A percentile compares a stretch with the other conserved stretches of the same genome.
These are phyloP conservation scores for Paramecium sexaurelia DNA, from an alignment of 73 alveolate genomes.

Conservation along the genomic window DNA sequence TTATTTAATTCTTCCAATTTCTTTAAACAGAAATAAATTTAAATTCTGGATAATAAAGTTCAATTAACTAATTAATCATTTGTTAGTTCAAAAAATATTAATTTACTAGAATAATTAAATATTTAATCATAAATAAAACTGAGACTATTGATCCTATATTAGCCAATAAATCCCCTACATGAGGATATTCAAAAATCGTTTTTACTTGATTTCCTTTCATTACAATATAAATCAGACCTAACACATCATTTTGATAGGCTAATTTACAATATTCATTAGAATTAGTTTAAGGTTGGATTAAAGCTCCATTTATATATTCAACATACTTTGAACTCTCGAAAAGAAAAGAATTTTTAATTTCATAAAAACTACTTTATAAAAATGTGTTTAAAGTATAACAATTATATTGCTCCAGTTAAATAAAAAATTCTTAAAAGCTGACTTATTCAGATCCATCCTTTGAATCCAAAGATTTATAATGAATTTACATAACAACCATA, in stretches of 20 bases:
- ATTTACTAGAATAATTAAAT: background rate
- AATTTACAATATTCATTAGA: background rate
- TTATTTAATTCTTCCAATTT: background rate
- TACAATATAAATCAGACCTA: background rate
- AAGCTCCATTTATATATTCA: background rate
- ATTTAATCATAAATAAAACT: background rate
- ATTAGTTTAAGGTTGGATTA: background rate
- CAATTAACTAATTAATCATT: background rate
- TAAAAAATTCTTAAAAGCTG: background rate
- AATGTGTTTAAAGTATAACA: constrained; percentile 1
- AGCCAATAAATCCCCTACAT: constrained; percentile 11
- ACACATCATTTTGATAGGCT: background rate
- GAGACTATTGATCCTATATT: background rate
- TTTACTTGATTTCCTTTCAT: background rate
- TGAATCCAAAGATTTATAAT: background rate
- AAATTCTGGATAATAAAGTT: background rate
- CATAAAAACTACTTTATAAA: background rate
- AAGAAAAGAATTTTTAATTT: background rate
- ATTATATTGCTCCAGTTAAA: background rate
- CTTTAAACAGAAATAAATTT: background rate
- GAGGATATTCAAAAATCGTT: background rate
- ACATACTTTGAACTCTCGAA: background rate
- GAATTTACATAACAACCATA: background rate
- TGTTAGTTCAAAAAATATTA: background rate
- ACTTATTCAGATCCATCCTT: background rate